These are phyloP conservation scores for Canavalia ensiformis DNA, from an alignment of 306 rosid genomes.

Conservation along the genomic window DNA sequence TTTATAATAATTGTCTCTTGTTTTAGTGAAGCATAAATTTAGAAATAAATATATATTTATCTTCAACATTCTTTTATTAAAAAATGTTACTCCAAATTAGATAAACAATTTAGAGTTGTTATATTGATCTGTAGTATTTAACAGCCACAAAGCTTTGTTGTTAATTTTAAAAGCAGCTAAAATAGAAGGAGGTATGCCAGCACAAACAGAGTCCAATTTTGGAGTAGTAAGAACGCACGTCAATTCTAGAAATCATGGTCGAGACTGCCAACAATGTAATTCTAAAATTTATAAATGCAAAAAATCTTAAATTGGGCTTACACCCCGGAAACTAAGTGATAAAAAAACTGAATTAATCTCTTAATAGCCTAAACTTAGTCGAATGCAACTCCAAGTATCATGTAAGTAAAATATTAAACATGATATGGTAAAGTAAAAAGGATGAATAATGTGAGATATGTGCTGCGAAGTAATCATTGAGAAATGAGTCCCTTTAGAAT, in stretches of 20 bases:
- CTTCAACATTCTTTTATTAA: neutral
- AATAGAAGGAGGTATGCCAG: slow-evolving; percentile 10
- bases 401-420: slow-evolving; percentile 27
- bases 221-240: neutral
- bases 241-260: neutral
- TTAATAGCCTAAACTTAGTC: neutral
- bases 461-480: neutral
- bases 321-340: neutral
- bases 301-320: slow-evolving; percentile 14
- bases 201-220: neutral
- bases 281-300: neutral
- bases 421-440: neutral
- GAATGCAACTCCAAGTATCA: neutral
- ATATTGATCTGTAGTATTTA: slow-evolving; percentile 1
- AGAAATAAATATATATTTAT: neutral
- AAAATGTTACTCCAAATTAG: neutral
- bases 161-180: slow-evolving; percentile 1
- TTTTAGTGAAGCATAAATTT: neutral
- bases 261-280: slow-evolving; percentile 8
- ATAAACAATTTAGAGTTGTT: neutral
- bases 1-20: neutral
- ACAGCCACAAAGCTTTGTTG: neutral
- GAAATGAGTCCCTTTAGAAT: neutral
- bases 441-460: slow-evolving; percentile 23
- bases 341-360: neutral